Percentiles rank a stretch among this genome's conserved stretches.
phyloP scores from a whole-genome alignment of 257 asterid genomes.

The Sherardia arvensis region DNA sequence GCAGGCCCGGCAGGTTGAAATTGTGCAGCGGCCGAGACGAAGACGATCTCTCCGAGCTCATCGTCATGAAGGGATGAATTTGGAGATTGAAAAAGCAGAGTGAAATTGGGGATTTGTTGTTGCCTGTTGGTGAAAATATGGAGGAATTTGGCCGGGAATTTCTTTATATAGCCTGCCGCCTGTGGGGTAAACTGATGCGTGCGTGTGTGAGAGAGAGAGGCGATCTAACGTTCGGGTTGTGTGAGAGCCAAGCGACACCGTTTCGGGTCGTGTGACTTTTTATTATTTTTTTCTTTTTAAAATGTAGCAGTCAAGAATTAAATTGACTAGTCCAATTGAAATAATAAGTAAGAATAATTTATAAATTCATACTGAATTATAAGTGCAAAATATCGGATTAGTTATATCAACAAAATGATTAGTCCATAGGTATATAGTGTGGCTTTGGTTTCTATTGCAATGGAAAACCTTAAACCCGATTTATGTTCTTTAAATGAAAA shows the following conservation, averaged over 20 bases:
- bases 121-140: slow-evolving; percentile 7
- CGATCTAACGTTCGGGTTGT: slow-evolving; percentile 23
- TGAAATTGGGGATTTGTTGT: slow-evolving; percentile 6
- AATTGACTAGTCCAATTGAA: too few relatives aligned
- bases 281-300: too few relatives aligned
- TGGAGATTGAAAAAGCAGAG: neutral
- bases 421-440: too few relatives aligned
- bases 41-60: slow-evolving; percentile 48
- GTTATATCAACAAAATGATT: too few relatives aligned
- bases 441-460: too few relatives aligned
- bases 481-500: too few relatives aligned
- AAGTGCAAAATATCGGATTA: too few relatives aligned
- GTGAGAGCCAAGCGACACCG: neutral
- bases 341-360: too few relatives aligned
- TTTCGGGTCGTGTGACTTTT: neutral
- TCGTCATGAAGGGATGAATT: slow-evolving; percentile 19
- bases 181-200: slow-evolving; percentile 1
- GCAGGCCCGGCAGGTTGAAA: slow-evolving; percentile 54
- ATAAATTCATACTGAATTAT: too few relatives aligned
- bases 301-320: neutral
- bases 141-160: slow-evolving; percentile 18
- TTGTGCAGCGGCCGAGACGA: slow-evolving; percentile 53
- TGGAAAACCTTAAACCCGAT: too few relatives aligned
- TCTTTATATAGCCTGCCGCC: slow-evolving; percentile 9
- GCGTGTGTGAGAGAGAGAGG: slow-evolving; percentile 9